phyloP scores from a whole-genome alignment of 305 asterid species.

The Ilex paraguariensis region DNA sequence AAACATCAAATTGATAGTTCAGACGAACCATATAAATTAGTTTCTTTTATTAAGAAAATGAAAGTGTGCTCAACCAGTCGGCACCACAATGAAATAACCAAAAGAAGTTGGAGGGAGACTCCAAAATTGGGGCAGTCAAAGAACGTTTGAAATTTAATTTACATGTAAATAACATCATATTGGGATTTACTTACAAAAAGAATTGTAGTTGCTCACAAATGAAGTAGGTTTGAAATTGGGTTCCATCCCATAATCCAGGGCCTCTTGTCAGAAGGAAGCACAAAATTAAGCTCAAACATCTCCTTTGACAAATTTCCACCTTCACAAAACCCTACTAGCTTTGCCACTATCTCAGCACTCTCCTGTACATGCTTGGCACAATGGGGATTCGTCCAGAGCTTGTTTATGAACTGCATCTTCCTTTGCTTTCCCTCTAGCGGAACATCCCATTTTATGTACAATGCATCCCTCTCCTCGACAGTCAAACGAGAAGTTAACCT shows the following conservation, averaged over 20 bases:
- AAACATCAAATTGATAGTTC: too few relatives aligned
- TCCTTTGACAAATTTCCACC: slow-evolving; percentile 83
- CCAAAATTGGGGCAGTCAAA: too few relatives aligned
- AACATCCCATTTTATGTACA: slow-evolving; percentile 93
- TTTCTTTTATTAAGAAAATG: too few relatives aligned
- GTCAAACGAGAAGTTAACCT: slow-evolving; percentile 69
- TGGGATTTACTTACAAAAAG: slow-evolving; percentile 27
- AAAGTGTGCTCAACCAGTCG: too few relatives aligned
- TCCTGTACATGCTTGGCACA: slow-evolving; percentile 68
- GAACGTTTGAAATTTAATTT: slow-evolving; percentile 4
- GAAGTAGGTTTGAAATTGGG: slow-evolving; percentile 84
- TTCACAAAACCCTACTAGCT: slow-evolving; percentile 81
- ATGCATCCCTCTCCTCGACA: slow-evolving; percentile 69
- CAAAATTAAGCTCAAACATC: slow-evolving; percentile 93
- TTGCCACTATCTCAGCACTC: slow-evolving; percentile 90
- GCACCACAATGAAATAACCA: too few relatives aligned
- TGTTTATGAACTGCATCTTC: slow-evolving; percentile 75
- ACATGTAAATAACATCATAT: slow-evolving; percentile 4
- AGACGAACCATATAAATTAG: too few relatives aligned
- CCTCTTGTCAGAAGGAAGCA: slow-evolving; percentile 75
- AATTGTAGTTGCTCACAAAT: slow-evolving; percentile 39
- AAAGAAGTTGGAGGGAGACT: neutral
- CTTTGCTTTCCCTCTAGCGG: slow-evolving; percentile 89
- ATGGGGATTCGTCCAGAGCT: slow-evolving; percentile 78
- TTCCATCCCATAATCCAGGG: slow-evolving; percentile 91